Base-by-base conservation (phyloP, 495 filamentous ascomycete species). In the Parachaetomium inaequale region DNA sequence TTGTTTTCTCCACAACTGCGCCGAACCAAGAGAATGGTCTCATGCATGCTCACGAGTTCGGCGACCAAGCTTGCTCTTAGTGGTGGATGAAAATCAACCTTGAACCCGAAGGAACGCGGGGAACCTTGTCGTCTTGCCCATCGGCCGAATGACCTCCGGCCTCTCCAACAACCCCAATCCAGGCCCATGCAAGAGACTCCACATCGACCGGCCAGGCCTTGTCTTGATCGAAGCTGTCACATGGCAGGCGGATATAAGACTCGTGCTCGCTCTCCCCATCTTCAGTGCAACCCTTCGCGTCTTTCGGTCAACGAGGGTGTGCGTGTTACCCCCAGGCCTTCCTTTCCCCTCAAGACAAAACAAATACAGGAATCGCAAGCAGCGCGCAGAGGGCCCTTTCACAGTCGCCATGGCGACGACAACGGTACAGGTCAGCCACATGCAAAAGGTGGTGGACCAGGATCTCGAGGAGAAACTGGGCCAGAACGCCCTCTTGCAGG, bases 391-490 rank as follows among this genome's bases (percentile, higher is more conserved):
- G 17, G 49, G 14, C 8, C 23, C 49, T 31, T 51, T 54, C 31
- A 7, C 21, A 52, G 28, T 7, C 17, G n/a, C 14, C 26, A n/a
- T 31, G 51, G 51, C 31, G 51, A 23, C 51, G 19, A 23, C 29
- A 38, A 38, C 31, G 51, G 32, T 54, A 10, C 31, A 38, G 5
- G 51, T 54, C 51, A 54, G 19, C 51, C 51, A 38, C 51, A 7
- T 23, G 2, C 51, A 54, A 26, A 54, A 54, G 32, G 31, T 54
- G 31, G 51, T 28, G 0, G 51, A 54, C 51, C 31, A 38, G 51
- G 51, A 54, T 21, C 51, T 54, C 19, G 51, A 54, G 21, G 51
- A 54, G 51, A 54, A 54, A 15, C 32, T 54, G 10, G 51, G 51
- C 32, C 51, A 54, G 19, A 25, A 54, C 32, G 51, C 51, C 31